These are phyloP conservation scores for Leptographium lundbergii DNA, from an alignment of 2,329 filamentous ascomycete species.

Conservation along the genomic window DNA sequence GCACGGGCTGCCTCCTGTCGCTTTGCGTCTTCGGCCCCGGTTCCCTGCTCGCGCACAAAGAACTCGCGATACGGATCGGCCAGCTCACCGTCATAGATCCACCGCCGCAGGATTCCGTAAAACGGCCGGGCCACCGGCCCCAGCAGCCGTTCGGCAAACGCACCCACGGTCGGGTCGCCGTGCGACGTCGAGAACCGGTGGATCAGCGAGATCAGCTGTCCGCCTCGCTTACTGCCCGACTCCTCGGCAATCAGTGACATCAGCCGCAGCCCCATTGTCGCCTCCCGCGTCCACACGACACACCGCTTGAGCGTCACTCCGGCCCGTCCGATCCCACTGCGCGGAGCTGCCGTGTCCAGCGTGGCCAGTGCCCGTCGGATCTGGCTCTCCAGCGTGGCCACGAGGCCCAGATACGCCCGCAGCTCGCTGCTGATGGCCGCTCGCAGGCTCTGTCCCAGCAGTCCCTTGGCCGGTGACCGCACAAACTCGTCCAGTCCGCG, in stretches of 20 bases:
- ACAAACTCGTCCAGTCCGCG: conserved; percentile 69
- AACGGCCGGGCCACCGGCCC: conserved; percentile 84
- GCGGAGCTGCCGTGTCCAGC: conserved; percentile 54
- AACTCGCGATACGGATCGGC: conserved; percentile 95
- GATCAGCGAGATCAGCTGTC: conserved; percentile 85
- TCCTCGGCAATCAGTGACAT: conserved; percentile 94
- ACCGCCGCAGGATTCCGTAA: conserved; percentile 88
- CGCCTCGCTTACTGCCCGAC: conserved; percentile 69
- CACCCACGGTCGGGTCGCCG: conserved; percentile 86
- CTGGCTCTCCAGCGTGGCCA: conserved; percentile 85
- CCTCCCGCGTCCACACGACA: conserved; percentile 93
- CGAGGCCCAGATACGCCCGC: conserved; percentile 76
- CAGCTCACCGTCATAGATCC: conserved; percentile 97
- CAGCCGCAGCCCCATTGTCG: conserved; percentile 84
- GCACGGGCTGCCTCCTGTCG: conserved; percentile 27
- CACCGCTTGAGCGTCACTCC: conserved; percentile 92
- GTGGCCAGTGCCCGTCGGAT: conserved; percentile 70
- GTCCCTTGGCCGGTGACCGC: conserved; percentile 64
- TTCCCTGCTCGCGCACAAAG: conserved; percentile 77
- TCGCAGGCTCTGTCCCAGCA: conserved; percentile 85
- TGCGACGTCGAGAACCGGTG: conserved; percentile 89
- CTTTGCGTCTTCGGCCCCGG: conserved; percentile 30
- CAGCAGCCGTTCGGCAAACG: conserved; percentile 82
- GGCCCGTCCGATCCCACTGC: conserved; percentile 64
- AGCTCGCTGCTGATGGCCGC: conserved; percentile 78